phyloP scores from a whole-genome alignment of 1,284 basidiomycete species.

The Hypsizygus ulmarius region DNA sequence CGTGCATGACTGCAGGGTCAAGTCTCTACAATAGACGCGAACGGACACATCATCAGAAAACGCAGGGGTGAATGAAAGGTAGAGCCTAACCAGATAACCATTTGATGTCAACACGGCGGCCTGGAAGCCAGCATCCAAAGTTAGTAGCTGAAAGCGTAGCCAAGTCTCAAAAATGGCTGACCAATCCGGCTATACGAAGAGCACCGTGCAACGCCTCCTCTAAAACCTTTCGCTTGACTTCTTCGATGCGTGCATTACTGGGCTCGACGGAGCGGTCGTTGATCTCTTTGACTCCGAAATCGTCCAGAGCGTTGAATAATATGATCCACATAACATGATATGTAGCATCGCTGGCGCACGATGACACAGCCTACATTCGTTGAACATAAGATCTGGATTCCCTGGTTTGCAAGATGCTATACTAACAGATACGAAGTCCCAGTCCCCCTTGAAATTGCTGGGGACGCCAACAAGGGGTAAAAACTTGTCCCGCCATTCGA shows the following conservation, averaged over 20 bases:
- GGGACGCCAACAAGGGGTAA: slow-evolving; percentile 82
- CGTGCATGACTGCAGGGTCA: slow-evolving; percentile 83
- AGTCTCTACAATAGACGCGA: slow-evolving; percentile 50
- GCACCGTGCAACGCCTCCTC: slow-evolving; percentile 84
- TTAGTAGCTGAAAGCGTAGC: slow-evolving; percentile 7
- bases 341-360: slow-evolving; percentile 82
- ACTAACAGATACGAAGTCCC: slow-evolving; percentile 87
- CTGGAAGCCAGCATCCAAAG: slow-evolving; percentile 30
- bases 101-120: slow-evolving; percentile 79
- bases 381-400: slow-evolving; percentile 5
- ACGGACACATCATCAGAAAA: background rate
- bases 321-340: slow-evolving; percentile 91
- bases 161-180: slow-evolving; percentile 13
- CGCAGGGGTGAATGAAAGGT: slow-evolving; percentile 8
- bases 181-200: slow-evolving; percentile 81
- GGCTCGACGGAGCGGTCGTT: slow-evolving; percentile 41
- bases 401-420: slow-evolving; percentile 6
- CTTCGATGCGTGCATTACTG: slow-evolving; percentile 55
- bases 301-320: slow-evolving; percentile 75
- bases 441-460: slow-evolving; percentile 75
- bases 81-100: slow-evolving; percentile 66
- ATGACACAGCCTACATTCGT: slow-evolving; percentile 37
- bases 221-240: slow-evolving; percentile 63
- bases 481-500: slow-evolving; percentile 75
- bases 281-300: slow-evolving; percentile 77